phyloP scores from a whole-genome alignment of 2,329 filamentous ascomycete species.

The Neofusicoccum sp. region DNA sequence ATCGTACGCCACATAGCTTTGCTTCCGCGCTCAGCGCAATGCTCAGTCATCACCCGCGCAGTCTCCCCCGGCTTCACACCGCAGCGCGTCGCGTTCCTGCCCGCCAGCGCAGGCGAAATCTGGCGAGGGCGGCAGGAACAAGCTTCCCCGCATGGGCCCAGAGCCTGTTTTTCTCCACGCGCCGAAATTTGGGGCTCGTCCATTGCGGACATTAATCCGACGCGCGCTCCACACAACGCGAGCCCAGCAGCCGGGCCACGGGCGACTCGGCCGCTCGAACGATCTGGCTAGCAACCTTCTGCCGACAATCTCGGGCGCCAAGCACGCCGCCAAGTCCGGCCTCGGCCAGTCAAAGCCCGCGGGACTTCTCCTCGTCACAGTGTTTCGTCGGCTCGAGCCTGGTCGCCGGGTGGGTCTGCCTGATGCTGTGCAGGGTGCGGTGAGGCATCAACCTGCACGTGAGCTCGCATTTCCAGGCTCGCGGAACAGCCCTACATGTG shows the following conservation, averaged over 20 bases:
- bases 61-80: not conserved
- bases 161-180: constrained; percentile 9
- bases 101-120: not conserved
- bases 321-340: not conserved
- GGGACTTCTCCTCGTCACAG: not conserved
- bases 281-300: constrained; percentile 10
- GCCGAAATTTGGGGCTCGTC: constrained; percentile 5
- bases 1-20: not conserved
- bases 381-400: not conserved
- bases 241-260: not conserved
- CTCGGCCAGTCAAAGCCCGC: not conserved
- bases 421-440: not conserved
- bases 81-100: not conserved
- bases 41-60: not conserved
- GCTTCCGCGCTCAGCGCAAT: not conserved
- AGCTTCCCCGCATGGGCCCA: constrained; percentile 14
- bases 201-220: constrained; percentile 15
- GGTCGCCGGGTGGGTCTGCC: not conserved
- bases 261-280: not conserved
- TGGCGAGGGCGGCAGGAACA: not conserved
- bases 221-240: not conserved
- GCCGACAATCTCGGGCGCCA: not conserved
- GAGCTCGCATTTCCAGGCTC: not conserved
- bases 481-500: not conserved
- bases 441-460: not conserved